Base-by-base conservation (phyloP, 2,329 filamentous ascomycete species). In the Colletotrichum gloeosporioides region DNA sequence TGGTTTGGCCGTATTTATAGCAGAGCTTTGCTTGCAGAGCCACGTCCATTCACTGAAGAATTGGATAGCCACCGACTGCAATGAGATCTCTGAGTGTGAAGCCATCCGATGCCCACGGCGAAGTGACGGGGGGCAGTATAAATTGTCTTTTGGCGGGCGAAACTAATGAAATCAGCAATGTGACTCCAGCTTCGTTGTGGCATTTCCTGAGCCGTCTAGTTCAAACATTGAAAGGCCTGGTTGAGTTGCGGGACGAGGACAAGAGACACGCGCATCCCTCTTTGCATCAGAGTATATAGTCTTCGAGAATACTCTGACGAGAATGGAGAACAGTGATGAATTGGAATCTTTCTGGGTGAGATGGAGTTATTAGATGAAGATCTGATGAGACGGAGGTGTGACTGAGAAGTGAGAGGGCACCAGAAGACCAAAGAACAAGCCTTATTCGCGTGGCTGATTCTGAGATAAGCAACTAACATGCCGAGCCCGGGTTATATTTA, bases 211-310 rank as follows among this genome's bases (percentile, higher is more conserved):
- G 39, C 39, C 9, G 12, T 44, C 9, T 1, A 10, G 6, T 49
- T 1, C 9, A 49, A n/a, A n/a, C 0, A 22, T 49, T 7, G 3
- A 22, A n/a, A 7, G 18, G 44, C 44, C 18, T 22, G 2, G 6
- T 22, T 2, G 3, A 49, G 18, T 49, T 22, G 44, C 18, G 44
- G 9, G 44, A 49, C 3, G 22, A 22, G 39, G 18, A 6, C 8
- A 39, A 3, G 5, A n/a, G 1, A 44, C 8, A 44, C 18, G 18
- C 18, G n/a, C 12, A 22, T 22, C n/a, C 12, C 8, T 53, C n/a
- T 10, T 2, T 22, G 12, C n/a, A 4, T 1, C n/a, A 13, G n/a
- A 53, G n/a, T 0, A 4, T 13, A 22, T 53, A 2, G 10, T 49
- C 44, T 53, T 53, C 0, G 4, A 4, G 44, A 53, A 53, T 53